Evolutionary conservation across 345 rosid species (phyloP), one percentile per base, ranked within the genome.

Genomic region (Citrus sp.): DNA sequence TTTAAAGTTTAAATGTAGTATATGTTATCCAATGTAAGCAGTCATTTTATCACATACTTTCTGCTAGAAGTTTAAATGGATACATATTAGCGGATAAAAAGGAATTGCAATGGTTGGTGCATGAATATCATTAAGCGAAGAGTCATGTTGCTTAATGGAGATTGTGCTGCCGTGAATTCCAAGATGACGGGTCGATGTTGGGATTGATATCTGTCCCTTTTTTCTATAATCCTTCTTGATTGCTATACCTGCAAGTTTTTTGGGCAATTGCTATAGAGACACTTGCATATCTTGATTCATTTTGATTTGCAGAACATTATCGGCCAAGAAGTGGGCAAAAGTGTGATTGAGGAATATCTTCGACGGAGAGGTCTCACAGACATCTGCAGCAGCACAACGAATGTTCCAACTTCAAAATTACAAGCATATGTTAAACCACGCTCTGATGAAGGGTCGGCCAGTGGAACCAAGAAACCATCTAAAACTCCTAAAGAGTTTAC

Each of bases 341-440:
- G 59, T 80, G 92, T 95, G 78, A 92, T 90, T 68, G 89, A 89
- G 60, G 97, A 92, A 69, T 95, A 95, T 85, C 80, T 95, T 78
- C 87, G 68, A 76, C 88, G 81, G 64, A 91, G 96, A 85, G 97
- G 97, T 77, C 82, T 89, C 79, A 82, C 85, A 79, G 85, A 75
- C 67, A 83, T 81, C 64, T 58, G 83, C 58, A 77, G 85, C 72
- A 80, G 87, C 64, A 78, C 46, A 12, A 22, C 89, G 21, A 80
- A 79, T 58, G 82, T 72, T 76, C 79, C 90, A 69, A 59, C 85
- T 85, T 89, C 92, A 30, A 89, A 85, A 66, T 80, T 91, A 74
- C 96, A 91, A 35, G 82, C 93, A 77, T 95, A 95, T 83, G 85
- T 95, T 58, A 93, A 95, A 79, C 98, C 94, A 16, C 88, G 85